Evolutionary conservation across 2,329 filamentous ascomycete species (phyloP), one percentile per base, ranked within the genome.

Genomic region (Tolypocladium amazonense): DNA sequence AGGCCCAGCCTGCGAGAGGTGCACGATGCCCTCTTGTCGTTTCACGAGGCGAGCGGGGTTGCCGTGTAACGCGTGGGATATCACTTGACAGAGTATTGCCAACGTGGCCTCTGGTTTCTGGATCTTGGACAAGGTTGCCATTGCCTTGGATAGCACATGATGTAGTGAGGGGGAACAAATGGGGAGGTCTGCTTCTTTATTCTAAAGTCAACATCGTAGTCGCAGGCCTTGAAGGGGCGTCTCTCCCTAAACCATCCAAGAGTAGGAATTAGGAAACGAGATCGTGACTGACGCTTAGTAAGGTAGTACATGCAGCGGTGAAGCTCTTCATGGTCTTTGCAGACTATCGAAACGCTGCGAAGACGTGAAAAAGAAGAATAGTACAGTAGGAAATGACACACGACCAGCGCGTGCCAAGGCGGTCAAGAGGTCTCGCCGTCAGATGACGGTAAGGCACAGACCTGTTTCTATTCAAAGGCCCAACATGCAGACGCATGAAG

Each of bases 1-100:
- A 72, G 81, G 8, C 81, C 81, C 1, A 77, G 64, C 11, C 65
- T 83, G 54, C 69, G 67, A 45, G 74, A 82, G 61, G 78, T 83
- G 41, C 63, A 67, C 37, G 60, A 68, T 18, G 69, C 70, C 18
- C 65, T 76, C 9, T 61, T 67, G 43, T 62, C 63, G 5, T 75
- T 62, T 39, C 50, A 37, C n/a, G 53, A 50, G 6, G 45, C 52
- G 37, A 57, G 56, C 56, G 33, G 20, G 20, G 41, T 47, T 11
- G 2, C 56, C 5, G 12, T 15, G 23, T 45, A 27, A 38, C 37
- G 14, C 50, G 35, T 23, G 50, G 50, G n/a, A 35, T 30, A 23
- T 37, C 20, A 54, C 30, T 37, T 54, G 50, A 37, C 50, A 23
- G 30, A 8, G 2, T 15, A 23, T 15, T 35, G 30, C 50, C 50